These are phyloP conservation scores for Aspergillus felis DNA, from an alignment of 2,329 filamentous ascomycete genomes.

Conservation along the genomic window DNA sequence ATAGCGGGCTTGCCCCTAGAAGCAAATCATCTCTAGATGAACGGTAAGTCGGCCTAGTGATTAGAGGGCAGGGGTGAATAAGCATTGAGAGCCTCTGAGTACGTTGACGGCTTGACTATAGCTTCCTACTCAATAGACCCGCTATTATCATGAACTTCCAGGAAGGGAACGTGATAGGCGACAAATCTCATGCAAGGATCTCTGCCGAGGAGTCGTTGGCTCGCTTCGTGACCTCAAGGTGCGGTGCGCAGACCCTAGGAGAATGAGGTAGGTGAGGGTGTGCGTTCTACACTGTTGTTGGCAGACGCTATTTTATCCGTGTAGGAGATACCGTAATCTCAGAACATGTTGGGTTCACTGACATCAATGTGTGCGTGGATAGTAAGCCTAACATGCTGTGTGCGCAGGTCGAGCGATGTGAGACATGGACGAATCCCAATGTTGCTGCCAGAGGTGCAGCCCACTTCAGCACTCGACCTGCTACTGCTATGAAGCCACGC, in stretches of 20 bases:
- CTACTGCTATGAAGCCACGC: background rate
- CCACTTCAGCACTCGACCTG: slow-evolving; percentile 25
- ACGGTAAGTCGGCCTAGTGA: background rate
- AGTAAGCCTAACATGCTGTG: slow-evolving; percentile 38
- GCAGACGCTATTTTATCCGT: slow-evolving; percentile 37
- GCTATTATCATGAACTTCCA: background rate
- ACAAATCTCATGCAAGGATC: background rate
- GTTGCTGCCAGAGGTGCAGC: slow-evolving; percentile 36
- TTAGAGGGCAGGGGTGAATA: background rate
- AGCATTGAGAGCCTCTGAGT: background rate
- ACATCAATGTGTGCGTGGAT: slow-evolving; percentile 43
- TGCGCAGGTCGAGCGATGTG: slow-evolving; percentile 36
- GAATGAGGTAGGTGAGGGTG: slow-evolving; percentile 42
- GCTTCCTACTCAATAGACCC: background rate
- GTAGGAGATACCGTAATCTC: slow-evolving; percentile 40
- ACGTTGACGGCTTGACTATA: background rate
- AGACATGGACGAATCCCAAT: slow-evolving; percentile 29
- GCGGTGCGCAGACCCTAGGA: slow-evolving; percentile 30
- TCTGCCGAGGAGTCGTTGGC: background rate
- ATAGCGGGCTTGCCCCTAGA: background rate
- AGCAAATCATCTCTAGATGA: background rate
- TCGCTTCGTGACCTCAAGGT: slow-evolving; percentile 9
- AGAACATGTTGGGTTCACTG: slow-evolving; percentile 43
- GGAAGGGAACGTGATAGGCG: background rate
- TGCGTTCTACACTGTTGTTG: slow-evolving; percentile 41